These are phyloP conservation scores for Agroathelia rolfsii DNA, from an alignment of 1,284 basidiomycete genomes.

Conservation along the genomic window DNA sequence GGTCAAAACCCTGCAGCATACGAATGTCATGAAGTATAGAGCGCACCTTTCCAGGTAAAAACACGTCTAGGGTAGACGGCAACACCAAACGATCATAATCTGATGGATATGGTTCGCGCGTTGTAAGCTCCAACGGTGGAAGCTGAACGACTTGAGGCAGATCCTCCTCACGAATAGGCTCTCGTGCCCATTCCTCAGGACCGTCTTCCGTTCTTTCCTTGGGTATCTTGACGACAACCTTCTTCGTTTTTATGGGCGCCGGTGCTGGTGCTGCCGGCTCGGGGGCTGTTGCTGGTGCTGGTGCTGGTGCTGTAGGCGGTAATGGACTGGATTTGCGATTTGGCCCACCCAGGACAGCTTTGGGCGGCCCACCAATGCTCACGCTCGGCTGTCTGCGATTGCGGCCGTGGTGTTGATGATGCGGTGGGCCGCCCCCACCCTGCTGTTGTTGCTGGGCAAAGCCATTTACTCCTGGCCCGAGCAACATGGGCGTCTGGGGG, in stretches of 20 bases:
- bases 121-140: conserved; percentile 36
- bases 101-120: conserved; percentile 50
- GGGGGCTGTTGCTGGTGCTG: conserved; percentile 18
- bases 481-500: conserved; percentile 39
- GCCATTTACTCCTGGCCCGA: conserved; percentile 27
- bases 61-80: conserved; percentile 64
- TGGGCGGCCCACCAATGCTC: conserved; percentile 65
- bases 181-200: conserved; percentile 52
- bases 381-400: conserved; percentile 57
- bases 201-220: conserved; percentile 46
- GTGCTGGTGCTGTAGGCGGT: conserved; percentile 27
- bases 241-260: conserved; percentile 46
- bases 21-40: conserved; percentile 7
- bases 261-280: conserved; percentile 15
- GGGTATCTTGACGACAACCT: conserved; percentile 58
- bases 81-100: conserved; percentile 45
- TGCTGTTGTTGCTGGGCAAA: conserved; percentile 24
- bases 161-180: conserved; percentile 37
- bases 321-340: conserved; percentile 63
- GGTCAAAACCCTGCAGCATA: too few species aligned
- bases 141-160: conserved; percentile 27
- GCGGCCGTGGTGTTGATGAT: conserved; percentile 41
- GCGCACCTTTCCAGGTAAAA: conserved; percentile 69
- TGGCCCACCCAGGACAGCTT: conserved; percentile 70
- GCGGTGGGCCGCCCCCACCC: conserved; percentile 23